phyloP scores from a whole-genome alignment of 2,329 filamentous ascomycete genomes.

The Cercospora sojina region DNA sequence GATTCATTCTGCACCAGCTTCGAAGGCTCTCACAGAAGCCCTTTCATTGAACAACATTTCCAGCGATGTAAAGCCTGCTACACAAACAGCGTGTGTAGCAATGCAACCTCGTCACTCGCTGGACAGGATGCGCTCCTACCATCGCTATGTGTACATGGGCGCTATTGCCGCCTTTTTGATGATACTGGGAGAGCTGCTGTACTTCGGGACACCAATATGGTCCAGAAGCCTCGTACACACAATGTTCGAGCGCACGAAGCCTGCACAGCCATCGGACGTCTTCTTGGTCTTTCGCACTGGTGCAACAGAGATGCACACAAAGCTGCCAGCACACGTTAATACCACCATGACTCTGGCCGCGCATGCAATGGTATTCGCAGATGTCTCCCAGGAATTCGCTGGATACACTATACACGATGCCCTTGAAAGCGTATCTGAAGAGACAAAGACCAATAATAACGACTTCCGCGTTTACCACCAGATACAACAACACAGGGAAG shows the following conservation, averaged over 20 bases:
- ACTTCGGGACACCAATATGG: not conserved
- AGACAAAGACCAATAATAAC: not conserved
- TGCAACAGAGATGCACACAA: slow-evolving; percentile 56
- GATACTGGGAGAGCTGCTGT: not conserved
- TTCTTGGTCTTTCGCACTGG: slow-evolving; percentile 61
- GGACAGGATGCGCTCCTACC: not conserved
- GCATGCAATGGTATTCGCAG: not conserved
- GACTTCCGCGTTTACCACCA: not conserved
- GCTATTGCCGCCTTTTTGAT: not conserved
- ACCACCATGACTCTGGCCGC: slow-evolving; percentile 42
- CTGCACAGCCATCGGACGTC: slow-evolving; percentile 40
- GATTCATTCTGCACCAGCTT: not conserved
- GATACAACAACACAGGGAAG: not conserved
- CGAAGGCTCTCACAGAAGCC: not conserved
- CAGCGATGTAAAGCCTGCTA: not conserved
- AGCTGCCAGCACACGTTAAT: slow-evolving; percentile 55
- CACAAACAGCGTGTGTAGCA: not conserved
- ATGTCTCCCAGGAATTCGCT: not conserved
- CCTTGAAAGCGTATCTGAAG: not conserved
- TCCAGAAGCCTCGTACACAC: not conserved
- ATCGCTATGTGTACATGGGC: not conserved
- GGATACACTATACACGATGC: not conserved
- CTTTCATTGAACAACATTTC: not conserved
- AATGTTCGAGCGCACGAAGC: not conserved
- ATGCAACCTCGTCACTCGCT: not conserved